Conservation (phyloP, 345 rosid genomes). For the Theobroma cacao region DNA sequence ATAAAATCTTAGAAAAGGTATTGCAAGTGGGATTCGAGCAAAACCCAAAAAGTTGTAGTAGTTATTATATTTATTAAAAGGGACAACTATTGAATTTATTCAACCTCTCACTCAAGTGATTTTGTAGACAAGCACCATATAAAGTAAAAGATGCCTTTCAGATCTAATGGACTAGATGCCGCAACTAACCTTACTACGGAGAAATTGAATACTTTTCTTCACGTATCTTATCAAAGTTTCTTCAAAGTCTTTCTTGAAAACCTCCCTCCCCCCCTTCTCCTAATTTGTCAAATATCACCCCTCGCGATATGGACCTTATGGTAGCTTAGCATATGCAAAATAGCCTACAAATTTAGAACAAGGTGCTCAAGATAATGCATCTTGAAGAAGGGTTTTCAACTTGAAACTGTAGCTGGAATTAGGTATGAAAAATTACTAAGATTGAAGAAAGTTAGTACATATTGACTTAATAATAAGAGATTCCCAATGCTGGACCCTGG, state of each 20-base stretch:
- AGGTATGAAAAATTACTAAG: no score
- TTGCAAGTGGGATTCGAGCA: not conserved
- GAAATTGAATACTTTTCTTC: not conserved
- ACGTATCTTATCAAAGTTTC: not conserved
- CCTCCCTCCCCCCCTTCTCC: no score
- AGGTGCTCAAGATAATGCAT: not conserved
- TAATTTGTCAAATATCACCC: no score
- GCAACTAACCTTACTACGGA: not conserved
- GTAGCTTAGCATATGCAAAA: not conserved
- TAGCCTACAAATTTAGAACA: not conserved
- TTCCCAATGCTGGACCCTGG: not conserved
- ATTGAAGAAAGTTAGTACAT: no score
- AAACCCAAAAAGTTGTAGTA: not conserved
- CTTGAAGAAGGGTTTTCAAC: no score
- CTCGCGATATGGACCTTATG: not conserved
- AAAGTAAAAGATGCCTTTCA: constrained; percentile 21
- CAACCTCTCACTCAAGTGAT: not conserved
- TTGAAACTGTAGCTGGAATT: no score
- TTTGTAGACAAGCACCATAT: constrained; percentile 10
- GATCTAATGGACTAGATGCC: constrained; percentile 2
- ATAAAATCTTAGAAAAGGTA: not conserved
- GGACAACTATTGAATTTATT: not conserved
- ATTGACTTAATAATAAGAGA: no score
- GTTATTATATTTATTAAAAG: not conserved
- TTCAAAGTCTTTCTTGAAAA: not conserved